phyloP scores from a whole-genome alignment of 2,329 filamentous ascomycete genomes.

The Camillea tinctor region DNA sequence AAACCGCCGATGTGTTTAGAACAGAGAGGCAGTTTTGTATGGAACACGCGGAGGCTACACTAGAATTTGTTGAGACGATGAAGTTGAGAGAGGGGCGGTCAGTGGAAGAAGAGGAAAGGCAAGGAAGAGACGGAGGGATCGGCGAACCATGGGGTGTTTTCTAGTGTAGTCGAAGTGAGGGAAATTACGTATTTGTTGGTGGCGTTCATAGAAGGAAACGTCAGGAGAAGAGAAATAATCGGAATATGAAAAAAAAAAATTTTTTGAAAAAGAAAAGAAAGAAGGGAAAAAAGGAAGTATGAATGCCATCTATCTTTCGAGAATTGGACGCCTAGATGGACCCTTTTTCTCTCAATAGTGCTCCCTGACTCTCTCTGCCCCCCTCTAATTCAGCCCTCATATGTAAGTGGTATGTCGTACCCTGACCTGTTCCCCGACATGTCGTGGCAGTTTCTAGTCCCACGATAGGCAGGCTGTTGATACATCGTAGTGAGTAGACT shows the following conservation, averaged over 20 bases:
- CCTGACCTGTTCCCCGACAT: neutral
- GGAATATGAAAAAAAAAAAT: neutral
- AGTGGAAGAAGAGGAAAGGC: neutral
- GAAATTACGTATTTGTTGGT: neutral
- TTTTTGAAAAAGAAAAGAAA: too few species aligned
- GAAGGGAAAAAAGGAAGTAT: neutral
- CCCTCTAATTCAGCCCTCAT: too few species aligned
- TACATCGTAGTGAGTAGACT: neutral
- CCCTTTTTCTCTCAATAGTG: neutral
- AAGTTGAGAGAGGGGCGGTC: neutral
- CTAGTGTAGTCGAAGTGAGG: neutral
- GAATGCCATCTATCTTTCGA: neutral
- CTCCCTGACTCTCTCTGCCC: too few species aligned
- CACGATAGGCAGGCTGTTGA: neutral
- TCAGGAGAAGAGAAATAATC: neutral
- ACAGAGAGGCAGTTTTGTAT: too few species aligned
- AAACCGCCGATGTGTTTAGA: too few species aligned
- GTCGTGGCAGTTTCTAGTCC: neutral
- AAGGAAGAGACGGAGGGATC: neutral
- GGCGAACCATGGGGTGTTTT: neutral
- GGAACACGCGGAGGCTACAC: too few species aligned
- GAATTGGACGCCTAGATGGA: neutral
- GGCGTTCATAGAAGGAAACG: neutral
- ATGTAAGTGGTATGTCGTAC: neutral
- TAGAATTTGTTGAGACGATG: neutral